A percentile compares a stretch with the other conserved stretches of the same genome.
Evolutionary conservation across 140 eudicot species (phyloP).

Genomic region (Senecio squalidus): DNA sequence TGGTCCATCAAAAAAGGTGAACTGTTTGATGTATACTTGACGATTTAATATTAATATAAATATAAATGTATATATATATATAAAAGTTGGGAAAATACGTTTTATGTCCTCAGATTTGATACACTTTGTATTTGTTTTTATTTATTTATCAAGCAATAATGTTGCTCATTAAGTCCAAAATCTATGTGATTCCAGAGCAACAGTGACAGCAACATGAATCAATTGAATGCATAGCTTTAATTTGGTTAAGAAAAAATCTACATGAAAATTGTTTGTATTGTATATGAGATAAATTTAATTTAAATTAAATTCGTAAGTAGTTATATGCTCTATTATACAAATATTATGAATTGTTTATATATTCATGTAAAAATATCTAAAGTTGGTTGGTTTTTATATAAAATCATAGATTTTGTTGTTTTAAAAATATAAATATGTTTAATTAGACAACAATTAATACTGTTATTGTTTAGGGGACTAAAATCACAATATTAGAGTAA

Average conservation of each 20-base stretch:
- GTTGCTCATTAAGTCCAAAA: background rate
- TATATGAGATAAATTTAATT: background rate
- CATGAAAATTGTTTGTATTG: background rate
- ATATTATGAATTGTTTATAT: no score
- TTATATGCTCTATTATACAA: no score
- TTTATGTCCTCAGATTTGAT: background rate
- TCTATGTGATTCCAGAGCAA: background rate
- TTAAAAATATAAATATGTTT: no score
- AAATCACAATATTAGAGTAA: no score
- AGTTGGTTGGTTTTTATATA: no score
- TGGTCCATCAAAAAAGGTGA: background rate
- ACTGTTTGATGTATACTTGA: slow-evolving; percentile 12
- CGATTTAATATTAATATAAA: background rate
- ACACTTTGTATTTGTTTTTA: background rate
- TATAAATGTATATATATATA: slow-evolving; percentile 22
- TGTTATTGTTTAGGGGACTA: no score
- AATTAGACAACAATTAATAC: no score
- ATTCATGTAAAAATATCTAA: no score
- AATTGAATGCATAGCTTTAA: background rate
- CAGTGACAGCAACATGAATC: background rate
- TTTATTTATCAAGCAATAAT: no score
- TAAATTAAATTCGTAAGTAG: background rate
- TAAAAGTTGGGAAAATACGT: slow-evolving; percentile 3
- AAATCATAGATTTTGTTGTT: no score
- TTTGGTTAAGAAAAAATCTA: background rate